phyloP scores from a whole-genome alignment of 306 rosid genomes.

The Oemleria cerasiformis region DNA sequence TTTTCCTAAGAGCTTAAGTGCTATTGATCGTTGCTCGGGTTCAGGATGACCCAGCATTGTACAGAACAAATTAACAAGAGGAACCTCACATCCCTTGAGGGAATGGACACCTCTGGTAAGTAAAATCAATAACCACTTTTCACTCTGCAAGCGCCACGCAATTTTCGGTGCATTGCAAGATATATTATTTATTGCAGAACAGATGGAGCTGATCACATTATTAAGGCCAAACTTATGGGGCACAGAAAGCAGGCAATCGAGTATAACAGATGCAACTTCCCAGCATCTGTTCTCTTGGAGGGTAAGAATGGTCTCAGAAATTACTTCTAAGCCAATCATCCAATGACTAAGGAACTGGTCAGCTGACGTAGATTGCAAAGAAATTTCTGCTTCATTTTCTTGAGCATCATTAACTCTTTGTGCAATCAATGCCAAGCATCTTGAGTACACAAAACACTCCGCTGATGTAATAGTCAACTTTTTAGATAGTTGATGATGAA shows the following conservation, averaged over 20 bases:
- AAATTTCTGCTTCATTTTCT: conserved; percentile 52
- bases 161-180: conserved; percentile 73
- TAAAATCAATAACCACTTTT: conserved; percentile 65
- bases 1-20: conserved; percentile 59
- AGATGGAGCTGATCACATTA: conserved; percentile 52
- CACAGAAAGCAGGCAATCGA: conserved; percentile 66
- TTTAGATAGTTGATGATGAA: conserved; percentile 75
- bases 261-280: conserved; percentile 80
- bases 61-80: conserved; percentile 63
- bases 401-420: conserved; percentile 37
- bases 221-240: conserved; percentile 52
- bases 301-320: conserved; percentile 48
- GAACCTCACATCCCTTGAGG: conserved; percentile 56
- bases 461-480: conserved; percentile 57
- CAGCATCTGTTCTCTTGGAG: conserved; percentile 82
- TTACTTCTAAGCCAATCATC: conserved; percentile 62
- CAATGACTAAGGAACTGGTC: conserved; percentile 48
- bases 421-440: conserved; percentile 56
- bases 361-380: conserved; percentile 38
- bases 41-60: conserved; percentile 77
- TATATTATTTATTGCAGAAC: conserved; percentile 60
- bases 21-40: conserved; percentile 87
- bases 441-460: conserved; percentile 61
- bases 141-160: conserved; percentile 75
- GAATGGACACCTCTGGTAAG: conserved; percentile 54